Conservation (phyloP, 2,329 filamentous ascomycete species). For the Colletotrichum sp. region DNA sequence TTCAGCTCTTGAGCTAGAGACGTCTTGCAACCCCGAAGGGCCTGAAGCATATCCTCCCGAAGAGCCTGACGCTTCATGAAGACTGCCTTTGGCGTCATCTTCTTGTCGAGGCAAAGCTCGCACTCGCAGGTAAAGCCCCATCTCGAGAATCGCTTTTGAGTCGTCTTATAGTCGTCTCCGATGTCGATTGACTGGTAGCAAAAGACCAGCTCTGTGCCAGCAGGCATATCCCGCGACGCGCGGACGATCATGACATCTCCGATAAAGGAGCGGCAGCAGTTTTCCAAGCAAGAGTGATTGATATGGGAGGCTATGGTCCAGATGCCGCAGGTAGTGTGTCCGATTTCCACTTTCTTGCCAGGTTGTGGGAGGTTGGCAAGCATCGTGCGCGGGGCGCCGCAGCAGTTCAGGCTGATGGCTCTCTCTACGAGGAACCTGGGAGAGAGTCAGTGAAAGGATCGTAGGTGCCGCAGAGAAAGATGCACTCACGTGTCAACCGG, state of each 20-base stretch:
- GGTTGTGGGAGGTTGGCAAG: background rate
- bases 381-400: conserved; percentile 34
- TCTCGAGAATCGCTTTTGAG: conserved; percentile 30
- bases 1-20: background rate
- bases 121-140: conserved; percentile 52
- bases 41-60: background rate
- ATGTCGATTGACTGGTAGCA: conserved; percentile 35
- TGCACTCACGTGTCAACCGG: conserved; percentile 51
- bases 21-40: background rate
- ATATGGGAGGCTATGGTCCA: conserved; percentile 54
- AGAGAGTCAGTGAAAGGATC: background rate
- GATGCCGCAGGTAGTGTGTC: conserved; percentile 41
- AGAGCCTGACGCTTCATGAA: conserved; percentile 24
- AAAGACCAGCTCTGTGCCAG: conserved; percentile 50
- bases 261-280: conserved; percentile 53
- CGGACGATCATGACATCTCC: conserved; percentile 59
- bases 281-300: conserved; percentile 58
- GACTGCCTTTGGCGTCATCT: conserved; percentile 17
- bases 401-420: conserved; percentile 48
- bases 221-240: conserved; percentile 45
- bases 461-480: background rate
- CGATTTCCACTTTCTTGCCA: background rate
- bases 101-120: conserved; percentile 36
- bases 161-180: conserved; percentile 30
- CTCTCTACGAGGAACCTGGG: conserved; percentile 49